Evolutionary conservation across 495 filamentous ascomycete genomes (phyloP).

Genomic region (Pseudevernia furfuracea): DNA sequence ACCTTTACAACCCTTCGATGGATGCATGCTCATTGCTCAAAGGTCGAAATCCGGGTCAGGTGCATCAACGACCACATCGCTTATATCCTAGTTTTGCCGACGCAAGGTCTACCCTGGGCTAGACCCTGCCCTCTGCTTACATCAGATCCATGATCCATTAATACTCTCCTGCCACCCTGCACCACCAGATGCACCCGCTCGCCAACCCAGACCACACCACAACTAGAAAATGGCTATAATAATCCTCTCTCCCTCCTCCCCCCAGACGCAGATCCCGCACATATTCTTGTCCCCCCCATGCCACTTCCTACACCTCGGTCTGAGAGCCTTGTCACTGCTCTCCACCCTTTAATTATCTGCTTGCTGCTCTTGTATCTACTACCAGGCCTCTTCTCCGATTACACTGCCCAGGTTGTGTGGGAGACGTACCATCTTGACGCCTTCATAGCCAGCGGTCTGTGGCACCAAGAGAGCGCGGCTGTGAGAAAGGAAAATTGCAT

Average conservation of each 20-base stretch:
- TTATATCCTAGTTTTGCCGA: background rate
- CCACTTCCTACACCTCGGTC: background rate
- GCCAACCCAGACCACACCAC: background rate
- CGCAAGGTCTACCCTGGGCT: background rate
- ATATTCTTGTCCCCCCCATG: slow-evolving; percentile 18
- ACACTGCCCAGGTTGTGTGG: slow-evolving; percentile 11
- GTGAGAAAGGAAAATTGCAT: no score
- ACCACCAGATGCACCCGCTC: background rate
- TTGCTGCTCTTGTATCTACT: slow-evolving; percentile 16
- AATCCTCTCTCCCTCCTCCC: background rate
- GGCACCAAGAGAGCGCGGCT: background rate
- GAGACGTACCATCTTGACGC: slow-evolving; percentile 17
- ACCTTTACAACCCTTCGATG: no score
- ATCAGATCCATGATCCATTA: background rate
- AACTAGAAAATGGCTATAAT: background rate
- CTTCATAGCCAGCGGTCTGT: slow-evolving; percentile 9
- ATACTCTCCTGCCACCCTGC: no score
- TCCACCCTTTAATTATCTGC: slow-evolving; percentile 15
- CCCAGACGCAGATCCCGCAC: slow-evolving; percentile 5
- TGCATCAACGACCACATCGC: no score
- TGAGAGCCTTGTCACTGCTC: slow-evolving; percentile 3
- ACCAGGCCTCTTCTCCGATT: slow-evolving; percentile 20
- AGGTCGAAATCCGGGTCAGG: no score
- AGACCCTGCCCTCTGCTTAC: background rate
- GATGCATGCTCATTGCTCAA: no score